Evolutionary conservation across 148 eudicot species (phyloP).

Genomic region (Spergularia bocconei): DNA sequence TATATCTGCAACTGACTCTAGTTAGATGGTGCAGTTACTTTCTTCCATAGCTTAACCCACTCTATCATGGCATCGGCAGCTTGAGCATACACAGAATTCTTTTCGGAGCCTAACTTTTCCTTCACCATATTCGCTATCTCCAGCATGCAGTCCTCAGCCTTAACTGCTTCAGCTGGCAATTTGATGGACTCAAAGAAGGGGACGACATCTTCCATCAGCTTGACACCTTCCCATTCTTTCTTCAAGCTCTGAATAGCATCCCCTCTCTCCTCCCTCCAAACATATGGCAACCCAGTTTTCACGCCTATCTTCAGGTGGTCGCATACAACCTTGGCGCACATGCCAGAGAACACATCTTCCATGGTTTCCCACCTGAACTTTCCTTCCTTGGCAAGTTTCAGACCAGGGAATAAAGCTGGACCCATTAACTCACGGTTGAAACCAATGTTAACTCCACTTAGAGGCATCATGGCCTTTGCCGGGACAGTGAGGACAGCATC

Average conservation of each 20-base stretch:
- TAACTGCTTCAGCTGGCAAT: conserved; percentile 51
- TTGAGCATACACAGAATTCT: conserved; percentile 49
- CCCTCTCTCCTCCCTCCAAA: conserved; percentile 87
- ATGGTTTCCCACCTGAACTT: conserved; percentile 90
- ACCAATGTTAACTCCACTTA: conserved; percentile 79
- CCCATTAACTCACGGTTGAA: conserved; percentile 77
- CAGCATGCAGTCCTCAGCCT: conserved; percentile 69
- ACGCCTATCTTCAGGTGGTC: conserved; percentile 81
- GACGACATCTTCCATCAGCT: conserved; percentile 84
- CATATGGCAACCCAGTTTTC: conserved; percentile 85
- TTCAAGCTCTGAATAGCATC: conserved; percentile 73
- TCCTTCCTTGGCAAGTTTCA: conserved; percentile 74
- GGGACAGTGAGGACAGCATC: conserved; percentile 92
- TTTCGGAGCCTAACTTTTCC: conserved; percentile 46
- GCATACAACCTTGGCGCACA: conserved; percentile 74
- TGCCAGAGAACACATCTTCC: conserved; percentile 87
- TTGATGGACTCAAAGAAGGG: conserved; percentile 71
- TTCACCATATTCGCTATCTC: conserved; percentile 72
- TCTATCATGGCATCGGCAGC: conserved; percentile 84
- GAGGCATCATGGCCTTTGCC: conserved; percentile 60
- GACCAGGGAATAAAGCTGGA: conserved; percentile 78
- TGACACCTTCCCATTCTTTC: conserved; percentile 94
- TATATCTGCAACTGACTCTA: conserved; percentile 12
- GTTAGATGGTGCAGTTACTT: conserved; percentile 23
- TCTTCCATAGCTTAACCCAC: conserved; percentile 89